Conservation (phyloP, 2,329 filamentous ascomycete species). For the Aspergillus ruber region DNA sequence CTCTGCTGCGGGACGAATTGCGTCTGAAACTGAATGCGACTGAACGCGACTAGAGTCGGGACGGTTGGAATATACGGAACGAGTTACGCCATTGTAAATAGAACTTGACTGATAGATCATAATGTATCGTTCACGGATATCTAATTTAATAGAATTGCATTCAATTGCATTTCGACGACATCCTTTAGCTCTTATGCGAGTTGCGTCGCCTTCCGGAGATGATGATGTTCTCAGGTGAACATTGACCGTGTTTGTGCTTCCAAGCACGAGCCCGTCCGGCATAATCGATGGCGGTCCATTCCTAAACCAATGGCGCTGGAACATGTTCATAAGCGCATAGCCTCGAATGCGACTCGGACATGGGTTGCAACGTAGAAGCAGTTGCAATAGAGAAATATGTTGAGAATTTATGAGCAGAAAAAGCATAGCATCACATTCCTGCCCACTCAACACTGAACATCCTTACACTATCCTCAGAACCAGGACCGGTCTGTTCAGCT, state of each 20-base stretch:
- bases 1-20: no score
- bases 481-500: constrained; percentile 39
- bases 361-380: no score
- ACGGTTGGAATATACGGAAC: not conserved
- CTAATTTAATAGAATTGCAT: not conserved
- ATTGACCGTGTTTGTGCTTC: not conserved
- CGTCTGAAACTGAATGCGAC: no score
- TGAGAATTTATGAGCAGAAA: not conserved
- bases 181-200: not conserved
- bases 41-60: not conserved
- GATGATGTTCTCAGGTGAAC: not conserved
- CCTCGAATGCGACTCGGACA: no score
- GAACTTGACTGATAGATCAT: not conserved
- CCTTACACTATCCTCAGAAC: constrained; percentile 43
- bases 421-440: constrained; percentile 60
- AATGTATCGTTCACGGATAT: not conserved
- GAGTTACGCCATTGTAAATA: not conserved
- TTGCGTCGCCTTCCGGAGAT: not conserved
- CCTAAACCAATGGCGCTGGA: no score
- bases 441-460: constrained; percentile 91
- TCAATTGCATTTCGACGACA: not conserved
- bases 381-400: no score
- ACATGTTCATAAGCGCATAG: no score
- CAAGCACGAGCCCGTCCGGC: no score
- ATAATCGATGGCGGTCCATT: no score